Conservation (phyloP, 1,139 yeast genomes). For the Taphrina deformans region DNA sequence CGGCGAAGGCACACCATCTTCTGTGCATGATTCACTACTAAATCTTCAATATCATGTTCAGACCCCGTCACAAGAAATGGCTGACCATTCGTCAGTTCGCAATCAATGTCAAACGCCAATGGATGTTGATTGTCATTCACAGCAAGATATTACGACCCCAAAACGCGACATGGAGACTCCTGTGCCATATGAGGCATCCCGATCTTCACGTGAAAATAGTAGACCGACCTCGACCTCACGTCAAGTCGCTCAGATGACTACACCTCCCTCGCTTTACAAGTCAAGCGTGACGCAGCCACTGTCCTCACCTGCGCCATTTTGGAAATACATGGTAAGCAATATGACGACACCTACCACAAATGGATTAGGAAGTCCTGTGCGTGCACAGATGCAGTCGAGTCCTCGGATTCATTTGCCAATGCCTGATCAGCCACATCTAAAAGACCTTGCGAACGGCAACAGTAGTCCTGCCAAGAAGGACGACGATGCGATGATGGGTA, state of each 20-base stretch:
- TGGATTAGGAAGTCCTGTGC: slow-evolving; percentile 14
- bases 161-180: slow-evolving; percentile 12
- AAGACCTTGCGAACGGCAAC: neutral
- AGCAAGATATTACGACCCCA: neutral
- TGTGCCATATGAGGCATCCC: neutral
- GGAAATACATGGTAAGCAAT: slow-evolving; percentile 46
- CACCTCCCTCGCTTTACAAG: slow-evolving; percentile 27
- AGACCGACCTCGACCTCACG: slow-evolving; percentile 12
- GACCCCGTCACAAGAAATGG: neutral
- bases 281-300: slow-evolving; percentile 31
- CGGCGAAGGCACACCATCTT: neutral
- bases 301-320: slow-evolving; percentile 50
- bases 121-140: neutral
- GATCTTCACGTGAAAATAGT: slow-evolving; percentile 2
- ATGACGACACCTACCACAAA: slow-evolving; percentile 30
- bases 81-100: neutral
- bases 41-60: neutral
- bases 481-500: neutral
- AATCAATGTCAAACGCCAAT: neutral
- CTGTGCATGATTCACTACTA: neutral
- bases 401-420: slow-evolving; percentile 3
- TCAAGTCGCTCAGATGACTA: slow-evolving; percentile 10
- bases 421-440: slow-evolving; percentile 2
- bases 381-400: slow-evolving; percentile 5
- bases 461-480: slow-evolving; percentile 5